phyloP scores from a whole-genome alignment of 2,329 filamentous ascomycete species.

The Penicillium decumbens region DNA sequence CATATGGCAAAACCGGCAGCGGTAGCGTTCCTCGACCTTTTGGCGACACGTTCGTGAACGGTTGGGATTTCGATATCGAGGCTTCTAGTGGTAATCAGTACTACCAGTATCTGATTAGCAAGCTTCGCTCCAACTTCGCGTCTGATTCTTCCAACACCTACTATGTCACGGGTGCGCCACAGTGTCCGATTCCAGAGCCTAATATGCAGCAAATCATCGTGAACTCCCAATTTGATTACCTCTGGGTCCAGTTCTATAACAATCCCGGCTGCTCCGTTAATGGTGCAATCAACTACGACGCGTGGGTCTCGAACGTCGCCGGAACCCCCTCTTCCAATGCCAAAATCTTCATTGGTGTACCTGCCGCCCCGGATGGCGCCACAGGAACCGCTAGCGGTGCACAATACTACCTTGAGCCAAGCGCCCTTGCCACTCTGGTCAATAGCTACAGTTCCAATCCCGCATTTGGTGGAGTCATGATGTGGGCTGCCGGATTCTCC shows the following conservation, averaged over 20 bases:
- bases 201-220: constrained; percentile 41
- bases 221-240: constrained; percentile 41
- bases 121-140: constrained; percentile 33
- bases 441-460: constrained; percentile 6
- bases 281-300: constrained; percentile 23
- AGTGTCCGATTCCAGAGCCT: constrained; percentile 46
- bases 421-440: constrained; percentile 12
- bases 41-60: constrained; percentile 42
- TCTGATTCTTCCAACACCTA: constrained; percentile 35
- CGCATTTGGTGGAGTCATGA: constrained; percentile 26
- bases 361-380: constrained; percentile 29
- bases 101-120: constrained; percentile 28
- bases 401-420: constrained; percentile 18
- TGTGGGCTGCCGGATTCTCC: constrained; percentile 44
- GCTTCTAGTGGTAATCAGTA: constrained; percentile 31
- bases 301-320: constrained; percentile 17
- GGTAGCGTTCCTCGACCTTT: constrained; percentile 36
- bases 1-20: constrained; percentile 41
- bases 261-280: constrained; percentile 32
- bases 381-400: constrained; percentile 28
- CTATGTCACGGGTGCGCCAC: constrained; percentile 49
- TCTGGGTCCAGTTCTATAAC: constrained; percentile 48
- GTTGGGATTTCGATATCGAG: constrained; percentile 53
- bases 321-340: constrained; percentile 20
- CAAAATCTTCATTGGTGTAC: constrained; percentile 22